These are phyloP conservation scores for Coemansia umbellata DNA, from an alignment of 192 early-diverging fungal genomes.

Conservation along the genomic window DNA sequence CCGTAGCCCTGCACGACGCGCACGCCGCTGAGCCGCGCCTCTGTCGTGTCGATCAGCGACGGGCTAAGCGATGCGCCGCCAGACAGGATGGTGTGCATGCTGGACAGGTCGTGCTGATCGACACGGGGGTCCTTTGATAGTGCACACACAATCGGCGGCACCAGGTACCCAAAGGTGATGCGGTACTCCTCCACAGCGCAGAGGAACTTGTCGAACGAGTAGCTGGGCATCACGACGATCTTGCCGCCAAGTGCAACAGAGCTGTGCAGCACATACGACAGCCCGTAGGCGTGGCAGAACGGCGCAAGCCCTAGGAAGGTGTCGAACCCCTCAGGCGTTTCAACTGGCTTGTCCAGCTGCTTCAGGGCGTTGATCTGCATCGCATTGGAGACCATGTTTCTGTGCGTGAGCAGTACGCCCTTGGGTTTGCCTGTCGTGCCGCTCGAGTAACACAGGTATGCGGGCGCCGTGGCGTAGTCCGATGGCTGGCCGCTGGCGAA, in stretches of 20 bases:
- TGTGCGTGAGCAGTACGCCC: conserved; percentile 64
- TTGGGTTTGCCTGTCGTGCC: conserved; percentile 69
- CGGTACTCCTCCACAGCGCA: conserved; percentile 61
- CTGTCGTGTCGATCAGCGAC: conserved; percentile 57
- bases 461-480: conserved; percentile 27
- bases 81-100: conserved; percentile 60
- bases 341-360: conserved; percentile 18
- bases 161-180: conserved; percentile 61
- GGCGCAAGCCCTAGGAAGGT: conserved; percentile 55
- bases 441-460: conserved; percentile 67
- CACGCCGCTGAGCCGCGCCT: conserved; percentile 39
- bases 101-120: conserved; percentile 64
- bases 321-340: conserved; percentile 17
- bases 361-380: conserved; percentile 50
- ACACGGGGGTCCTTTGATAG: conserved; percentile 76
- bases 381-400: conserved; percentile 66
- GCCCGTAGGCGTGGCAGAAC: conserved; percentile 71
- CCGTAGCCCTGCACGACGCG: conserved; percentile 61
- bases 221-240: conserved; percentile 72
- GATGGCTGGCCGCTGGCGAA: conserved; percentile 1
- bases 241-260: conserved; percentile 36
- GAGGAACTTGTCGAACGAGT: conserved; percentile 63
- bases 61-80: conserved; percentile 78
- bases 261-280: conserved; percentile 54
- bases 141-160: conserved; percentile 64